Evolutionary conservation across 2,329 filamentous ascomycete species (phyloP), one percentile per base, ranked within the genome.

Genomic region (Didymella glomerata): DNA sequence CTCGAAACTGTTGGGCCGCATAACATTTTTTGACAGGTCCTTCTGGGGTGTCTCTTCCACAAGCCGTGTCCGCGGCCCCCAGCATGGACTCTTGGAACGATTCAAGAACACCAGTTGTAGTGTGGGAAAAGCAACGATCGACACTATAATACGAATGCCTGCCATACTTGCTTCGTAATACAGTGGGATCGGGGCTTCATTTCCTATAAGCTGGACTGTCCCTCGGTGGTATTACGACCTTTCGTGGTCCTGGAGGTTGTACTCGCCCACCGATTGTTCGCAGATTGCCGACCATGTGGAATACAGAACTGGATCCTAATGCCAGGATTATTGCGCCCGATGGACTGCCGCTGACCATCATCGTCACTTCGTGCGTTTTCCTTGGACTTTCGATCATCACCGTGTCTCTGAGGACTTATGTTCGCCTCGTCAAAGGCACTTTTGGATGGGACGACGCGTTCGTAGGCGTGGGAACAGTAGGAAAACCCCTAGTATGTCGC

Each of bases 371-470:
- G 1, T 59, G 48, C 25, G 28, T 65, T 18, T 66, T 69, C 44
- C 58, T 66, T 16, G 53, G 47, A 5, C 57, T 69, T 10, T 66
- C 67, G 1, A 36, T 64, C 3, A 32, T 65, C 9, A 49, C 65
- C 2, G 65, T 69, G 16, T 60, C 63, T 16, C 30, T 69, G 24
- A 58, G 67, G 22, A 61, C 64, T 11, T 68, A 63, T 25, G 62
- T 62, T 32, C 65, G 67, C 16, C 52, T 63, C 4, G 34, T 28
- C 4, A 69, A 67, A 42, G 59, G 59, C 14, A 65, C 58, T 0
- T 66, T 68, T 42, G 64, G 67, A 3, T 27, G 59, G 1, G 67
- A 69, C 22, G 65, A 69, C 60, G 54, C 45, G 4, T 66, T 69
- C 48, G 62, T 69, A 22, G 57, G 59, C 8, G 46, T 25, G 27